Conservation (phyloP, 805 yeast genomes). For the Wickerhamiella nectarea region DNA sequence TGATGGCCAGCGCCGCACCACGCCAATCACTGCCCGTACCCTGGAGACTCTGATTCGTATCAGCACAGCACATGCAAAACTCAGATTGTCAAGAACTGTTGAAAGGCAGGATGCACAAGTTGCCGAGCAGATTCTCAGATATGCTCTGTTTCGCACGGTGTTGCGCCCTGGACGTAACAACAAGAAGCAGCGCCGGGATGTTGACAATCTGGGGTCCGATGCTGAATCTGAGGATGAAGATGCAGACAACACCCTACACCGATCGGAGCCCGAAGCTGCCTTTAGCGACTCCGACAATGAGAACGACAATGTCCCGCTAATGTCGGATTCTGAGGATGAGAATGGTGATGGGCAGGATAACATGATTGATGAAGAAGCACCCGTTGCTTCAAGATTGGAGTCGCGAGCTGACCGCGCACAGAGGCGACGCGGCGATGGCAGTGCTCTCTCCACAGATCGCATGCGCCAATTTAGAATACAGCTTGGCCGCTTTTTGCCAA, state of each 20-base stretch:
- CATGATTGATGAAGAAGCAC: constrained; percentile 1
- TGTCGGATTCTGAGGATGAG: constrained; percentile 21
- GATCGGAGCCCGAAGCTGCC: constrained; percentile 30
- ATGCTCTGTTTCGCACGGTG: constrained; percentile 71
- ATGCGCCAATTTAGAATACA: constrained; percentile 35
- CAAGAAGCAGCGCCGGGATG: constrained; percentile 20
- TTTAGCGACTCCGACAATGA: constrained; percentile 30
- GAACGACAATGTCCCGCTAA: constrained; percentile 29
- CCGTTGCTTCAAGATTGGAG: not conserved
- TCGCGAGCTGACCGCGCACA: constrained; percentile 1
- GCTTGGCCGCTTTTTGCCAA: constrained; percentile 39
- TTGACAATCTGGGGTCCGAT: constrained; percentile 14
- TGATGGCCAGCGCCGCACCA: constrained; percentile 41
- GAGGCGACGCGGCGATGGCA: constrained; percentile 10
- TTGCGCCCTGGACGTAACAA: constrained; percentile 25
- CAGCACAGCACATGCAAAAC: constrained; percentile 92
- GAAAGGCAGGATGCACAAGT: constrained; percentile 67
- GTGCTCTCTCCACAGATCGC: constrained; percentile 14
- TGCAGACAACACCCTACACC: constrained; percentile 29
- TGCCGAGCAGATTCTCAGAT: constrained; percentile 75
- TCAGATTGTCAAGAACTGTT: constrained; percentile 66
- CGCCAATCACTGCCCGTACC: constrained; percentile 97
- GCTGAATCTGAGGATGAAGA: constrained; percentile 22
- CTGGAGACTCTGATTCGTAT: constrained; percentile 89
- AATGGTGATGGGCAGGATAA: constrained; percentile 29